Base-by-base conservation (phyloP, 345 rosid genomes). In the Cochlearia excelsa region DNA sequence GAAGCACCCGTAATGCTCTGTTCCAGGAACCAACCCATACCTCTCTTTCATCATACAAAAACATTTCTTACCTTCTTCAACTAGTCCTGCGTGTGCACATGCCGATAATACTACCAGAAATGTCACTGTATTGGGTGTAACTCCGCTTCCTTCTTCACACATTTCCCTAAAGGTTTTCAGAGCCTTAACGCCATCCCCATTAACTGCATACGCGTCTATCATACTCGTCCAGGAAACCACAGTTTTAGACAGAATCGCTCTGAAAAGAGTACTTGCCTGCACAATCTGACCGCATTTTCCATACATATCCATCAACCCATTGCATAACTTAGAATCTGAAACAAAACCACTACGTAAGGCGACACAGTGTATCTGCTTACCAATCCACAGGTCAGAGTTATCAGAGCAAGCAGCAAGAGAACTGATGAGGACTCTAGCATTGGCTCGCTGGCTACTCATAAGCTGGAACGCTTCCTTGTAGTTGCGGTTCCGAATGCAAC, bases 221-320 rank as follows among this genome's bases (percentile, higher is more conserved):
- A 86, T 75, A 71, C 84, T 81, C 46, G 92, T 89, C 90, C 92
- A 89, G 28, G 97, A 80, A 60, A 86, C 75, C 30, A 86, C 90
- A 49, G 65, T 74, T 78, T 67, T 89, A 6, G 35, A 47, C 16
- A 29, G 51, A 41, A 86, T 72, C 16, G 74, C 26, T 28, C 67
- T 79, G 63, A 89, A 89, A 53, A 81, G 0, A 26, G 73, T 53
- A 70, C 72, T 44, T 9, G 90, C 83, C 57, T 64, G 46, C 35
- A 34, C 46, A 51, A 74, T 69, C 69, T 60, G 80, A 48, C 95
- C 92, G 1, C 86, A 80, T 74, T 89, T 90, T 1, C 88, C 89
- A 52, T 86, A 86, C 88, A 83, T 82, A 60, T 90, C 90, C 63
- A 83, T 47, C 44, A 89, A 54, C n/a, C 73, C 87, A 67, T 84